Evolutionary conservation across 2,329 filamentous ascomycete species (phyloP), one percentile per base, ranked within the genome.

Genomic region (Fusarium cicatricum): DNA sequence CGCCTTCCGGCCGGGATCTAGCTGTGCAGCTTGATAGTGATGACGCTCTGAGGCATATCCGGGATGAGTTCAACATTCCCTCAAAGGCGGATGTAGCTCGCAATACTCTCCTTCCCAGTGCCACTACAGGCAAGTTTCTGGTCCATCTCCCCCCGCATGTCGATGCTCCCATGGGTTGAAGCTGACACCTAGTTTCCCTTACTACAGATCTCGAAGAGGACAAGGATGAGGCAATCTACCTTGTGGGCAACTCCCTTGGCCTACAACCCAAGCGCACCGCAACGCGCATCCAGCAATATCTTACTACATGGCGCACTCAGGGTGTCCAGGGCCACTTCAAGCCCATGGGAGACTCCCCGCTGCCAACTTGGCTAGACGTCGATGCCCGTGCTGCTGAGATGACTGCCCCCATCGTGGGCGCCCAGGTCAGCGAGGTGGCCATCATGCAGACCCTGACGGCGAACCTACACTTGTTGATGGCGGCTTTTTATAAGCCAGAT

Each of bases 201-300:
- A 43, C 11, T 33, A 33, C 29, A n/a, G 29, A 10, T 26, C 23
- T 8, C 6, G 23, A 49, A 42, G 45, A 41, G 33, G 23, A 40
- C 52, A 40, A 52, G 23, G 59, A 66, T 33, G 43, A 57, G 34
- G 55, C 82, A 52, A 87, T 90, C 48, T 96, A 96, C 72, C 85
- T 96, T 47, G 92, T 90, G 62, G 92, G 91, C 50, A 95, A 96
- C 76, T 95, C 91, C 0, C 81, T 96, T 2, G 91, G 91, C 36
- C 82, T 92, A 12, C 91, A 95, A 71, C 91, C 91, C 36, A 84
- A 81, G 52, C 71, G 72, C 48, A 74, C 72, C n/a, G 80, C 81
- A 23, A 85, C 85, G 2, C 80, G 82, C 41, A 79, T 95, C 57
- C 79, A 86, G 49, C 81, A 85, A 21, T 91, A 93, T 66, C 82